Evolutionary conservation across 1,284 basidiomycete genomes (phyloP).

Genomic region (Apiotrichum siamense): DNA sequence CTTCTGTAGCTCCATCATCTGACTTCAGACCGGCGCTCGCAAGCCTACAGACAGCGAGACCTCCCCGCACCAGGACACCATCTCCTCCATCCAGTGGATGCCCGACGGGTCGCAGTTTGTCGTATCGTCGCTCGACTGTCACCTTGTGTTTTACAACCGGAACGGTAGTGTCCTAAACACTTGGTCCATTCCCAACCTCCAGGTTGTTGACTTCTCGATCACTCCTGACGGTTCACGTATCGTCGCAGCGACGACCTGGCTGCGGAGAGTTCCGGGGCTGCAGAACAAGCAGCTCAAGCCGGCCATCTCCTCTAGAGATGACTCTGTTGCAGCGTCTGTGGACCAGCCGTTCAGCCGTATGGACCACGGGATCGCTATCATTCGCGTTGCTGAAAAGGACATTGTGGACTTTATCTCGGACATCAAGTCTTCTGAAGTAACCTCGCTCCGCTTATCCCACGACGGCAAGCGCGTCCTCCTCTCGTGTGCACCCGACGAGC

Average conservation of each 20-base stretch:
- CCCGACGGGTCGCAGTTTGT: constrained; percentile 84
- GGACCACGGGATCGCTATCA: constrained; percentile 35
- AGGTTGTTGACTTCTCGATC: constrained; percentile 79
- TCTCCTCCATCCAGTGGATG: constrained; percentile 81
- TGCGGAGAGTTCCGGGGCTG: constrained; percentile 48
- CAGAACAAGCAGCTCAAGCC: constrained; percentile 35
- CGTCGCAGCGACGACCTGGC: constrained; percentile 67
- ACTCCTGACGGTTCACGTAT: constrained; percentile 78
- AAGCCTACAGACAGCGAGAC: constrained; percentile 13
- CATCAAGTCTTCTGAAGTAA: constrained; percentile 52
- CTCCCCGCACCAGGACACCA: constrained; percentile 65
- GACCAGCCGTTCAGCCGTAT: constrained; percentile 28
- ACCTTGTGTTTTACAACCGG: constrained; percentile 68
- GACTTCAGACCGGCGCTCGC: constrained; percentile 26
- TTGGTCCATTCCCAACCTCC: constrained; percentile 70
- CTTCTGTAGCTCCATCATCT: background rate
- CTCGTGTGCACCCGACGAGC: constrained; percentile 79
- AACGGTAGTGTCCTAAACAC: constrained; percentile 61
- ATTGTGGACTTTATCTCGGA: constrained; percentile 30
- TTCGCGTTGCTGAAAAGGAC: constrained; percentile 33
- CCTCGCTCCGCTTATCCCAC: constrained; percentile 77
- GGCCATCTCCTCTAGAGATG: constrained; percentile 29
- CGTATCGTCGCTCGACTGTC: constrained; percentile 81
- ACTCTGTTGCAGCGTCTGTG: background rate
- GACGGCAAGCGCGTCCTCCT: constrained; percentile 84